These are phyloP conservation scores for Aurinia saxatilis DNA, from an alignment of 345 rosid species.

Conservation along the genomic window DNA sequence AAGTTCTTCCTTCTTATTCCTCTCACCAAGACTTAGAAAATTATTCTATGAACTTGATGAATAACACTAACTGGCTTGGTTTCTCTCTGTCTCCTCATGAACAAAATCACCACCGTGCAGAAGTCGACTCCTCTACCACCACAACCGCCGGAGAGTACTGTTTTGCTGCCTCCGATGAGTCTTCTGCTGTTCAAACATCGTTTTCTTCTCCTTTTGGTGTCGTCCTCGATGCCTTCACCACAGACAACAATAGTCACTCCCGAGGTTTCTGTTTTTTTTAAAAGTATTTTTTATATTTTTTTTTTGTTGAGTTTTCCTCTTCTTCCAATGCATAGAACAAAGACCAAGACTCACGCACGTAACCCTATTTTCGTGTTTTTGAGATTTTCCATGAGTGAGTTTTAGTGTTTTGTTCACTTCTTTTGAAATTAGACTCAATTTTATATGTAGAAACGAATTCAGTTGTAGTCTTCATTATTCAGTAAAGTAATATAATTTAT, in stretches of 20 bases:
- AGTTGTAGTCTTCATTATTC: neutral
- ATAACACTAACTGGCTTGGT: slow-evolving; percentile 57
- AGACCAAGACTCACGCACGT: slow-evolving; percentile 27
- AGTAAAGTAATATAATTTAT: neutral
- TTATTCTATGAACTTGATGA: slow-evolving; percentile 28
- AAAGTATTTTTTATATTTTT: neutral
- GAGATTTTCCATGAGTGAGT: slow-evolving; percentile 5
- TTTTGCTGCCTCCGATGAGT: slow-evolving; percentile 31
- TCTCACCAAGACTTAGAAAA: neutral
- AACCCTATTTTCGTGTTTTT: slow-evolving; percentile 1
- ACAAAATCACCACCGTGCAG: slow-evolving; percentile 24
- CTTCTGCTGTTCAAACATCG: slow-evolving; percentile 36
- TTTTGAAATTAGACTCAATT: neutral
- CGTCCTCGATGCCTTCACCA: slow-evolving; percentile 52
- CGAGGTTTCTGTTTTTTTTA: slow-evolving; percentile 35
- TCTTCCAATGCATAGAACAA: slow-evolving; percentile 31
- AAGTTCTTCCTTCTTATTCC: slow-evolving; percentile 1
- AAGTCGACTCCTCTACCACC: slow-evolving; percentile 30
- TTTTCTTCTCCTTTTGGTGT: slow-evolving; percentile 47
- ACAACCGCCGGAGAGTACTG: slow-evolving; percentile 42
- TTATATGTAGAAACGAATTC: neutral
- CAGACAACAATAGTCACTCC: slow-evolving; percentile 49
- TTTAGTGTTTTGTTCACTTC: slow-evolving; percentile 6
- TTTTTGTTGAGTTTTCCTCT: slow-evolving; percentile 1
- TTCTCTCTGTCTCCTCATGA: slow-evolving; percentile 77